Evolutionary conservation across 371 early-diverging fungal genomes (phyloP).

Genomic region (Blakeslea trispora): DNA sequence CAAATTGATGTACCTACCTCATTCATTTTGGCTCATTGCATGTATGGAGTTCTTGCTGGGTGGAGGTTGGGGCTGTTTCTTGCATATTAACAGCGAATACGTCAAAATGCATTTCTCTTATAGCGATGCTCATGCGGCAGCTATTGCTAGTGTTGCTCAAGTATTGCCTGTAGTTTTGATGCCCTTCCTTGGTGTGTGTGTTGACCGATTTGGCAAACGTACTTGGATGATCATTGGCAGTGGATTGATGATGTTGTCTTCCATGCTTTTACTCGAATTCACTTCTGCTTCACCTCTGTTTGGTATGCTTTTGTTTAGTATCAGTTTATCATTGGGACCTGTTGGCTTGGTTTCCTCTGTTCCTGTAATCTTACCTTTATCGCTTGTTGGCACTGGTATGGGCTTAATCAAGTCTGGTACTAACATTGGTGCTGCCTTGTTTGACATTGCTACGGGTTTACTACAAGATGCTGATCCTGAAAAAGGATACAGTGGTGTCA

Average conservation of each 20-base stretch:
- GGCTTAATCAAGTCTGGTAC: constrained; percentile 68
- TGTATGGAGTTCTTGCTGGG: constrained; percentile 65
- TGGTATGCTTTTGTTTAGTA: constrained; percentile 67
- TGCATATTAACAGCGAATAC: constrained; percentile 74
- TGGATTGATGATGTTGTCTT: constrained; percentile 40
- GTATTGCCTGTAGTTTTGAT: constrained; percentile 69
- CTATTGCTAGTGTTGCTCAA: constrained; percentile 67
- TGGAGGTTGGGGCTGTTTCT: constrained; percentile 74
- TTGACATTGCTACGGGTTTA: constrained; percentile 69
- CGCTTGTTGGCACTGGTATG: constrained; percentile 68
- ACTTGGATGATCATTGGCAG: constrained; percentile 59
- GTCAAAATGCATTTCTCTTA: constrained; percentile 64
- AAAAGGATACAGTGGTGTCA: constrained; percentile 57
- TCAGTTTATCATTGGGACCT: constrained; percentile 70
- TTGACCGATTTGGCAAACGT: constrained; percentile 65
- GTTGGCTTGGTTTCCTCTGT: constrained; percentile 68
- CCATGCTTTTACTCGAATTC: constrained; percentile 59
- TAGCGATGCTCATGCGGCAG: constrained; percentile 59
- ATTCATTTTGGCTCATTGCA: constrained; percentile 67
- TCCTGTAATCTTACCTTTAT: constrained; percentile 61
- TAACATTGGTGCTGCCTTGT: constrained; percentile 65
- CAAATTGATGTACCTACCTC: constrained; percentile 61
- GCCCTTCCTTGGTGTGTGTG: constrained; percentile 65
- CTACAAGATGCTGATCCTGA: constrained; percentile 59
- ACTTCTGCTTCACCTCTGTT: constrained; percentile 54